Conservation (phyloP, 148 eudicot genomes). For the Rhododendron griersonianum region DNA sequence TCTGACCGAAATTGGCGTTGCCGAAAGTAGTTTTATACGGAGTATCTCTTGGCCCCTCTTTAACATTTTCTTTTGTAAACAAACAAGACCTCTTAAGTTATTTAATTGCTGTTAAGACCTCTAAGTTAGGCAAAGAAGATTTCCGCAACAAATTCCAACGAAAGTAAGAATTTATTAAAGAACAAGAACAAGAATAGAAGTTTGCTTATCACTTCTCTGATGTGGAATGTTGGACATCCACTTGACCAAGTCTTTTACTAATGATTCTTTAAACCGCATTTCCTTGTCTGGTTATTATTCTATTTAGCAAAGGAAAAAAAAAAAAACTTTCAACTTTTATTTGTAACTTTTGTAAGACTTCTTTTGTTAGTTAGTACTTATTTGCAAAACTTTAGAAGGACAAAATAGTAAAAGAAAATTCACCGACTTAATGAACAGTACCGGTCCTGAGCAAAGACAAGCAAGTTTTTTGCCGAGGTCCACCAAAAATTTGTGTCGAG, state of each 20-base stretch:
- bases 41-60: neutral
- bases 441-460: too few relatives aligned
- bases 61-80: neutral
- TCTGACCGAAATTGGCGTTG: too few relatives aligned
- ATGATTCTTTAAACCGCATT: neutral
- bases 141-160: neutral
- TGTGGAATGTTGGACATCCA: neutral
- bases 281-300: neutral
- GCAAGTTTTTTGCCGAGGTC: too few relatives aligned
- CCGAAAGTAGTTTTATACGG: too few relatives aligned
- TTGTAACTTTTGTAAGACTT: neutral
- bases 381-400: too few relatives aligned
- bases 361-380: too few relatives aligned
- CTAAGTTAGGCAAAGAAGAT: neutral
- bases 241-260: neutral
- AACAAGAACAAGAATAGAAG: neutral
- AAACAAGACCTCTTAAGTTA: neutral
- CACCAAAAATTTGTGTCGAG: too few relatives aligned
- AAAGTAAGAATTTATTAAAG: too few relatives aligned
- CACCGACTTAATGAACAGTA: too few relatives aligned
- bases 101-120: too few relatives aligned
- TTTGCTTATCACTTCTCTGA: neutral
- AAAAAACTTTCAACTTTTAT: neutral
- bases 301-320: too few relatives aligned
- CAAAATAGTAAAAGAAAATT: too few relatives aligned